Conservation (phyloP, 169 alveolate species). For the Fabrea salina region DNA sequence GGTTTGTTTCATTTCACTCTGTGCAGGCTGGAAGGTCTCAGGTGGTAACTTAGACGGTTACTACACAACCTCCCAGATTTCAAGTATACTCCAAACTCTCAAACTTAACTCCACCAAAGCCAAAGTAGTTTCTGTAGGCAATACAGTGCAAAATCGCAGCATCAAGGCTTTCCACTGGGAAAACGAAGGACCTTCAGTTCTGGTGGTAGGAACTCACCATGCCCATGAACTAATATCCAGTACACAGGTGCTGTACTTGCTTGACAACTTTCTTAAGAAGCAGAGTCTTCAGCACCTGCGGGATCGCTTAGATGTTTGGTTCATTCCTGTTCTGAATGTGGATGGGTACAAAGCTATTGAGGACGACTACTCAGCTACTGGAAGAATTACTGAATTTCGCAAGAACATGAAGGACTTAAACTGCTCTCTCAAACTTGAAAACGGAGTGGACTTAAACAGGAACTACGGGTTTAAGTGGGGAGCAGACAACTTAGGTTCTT, state of each 20-base stretch:
- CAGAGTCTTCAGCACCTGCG: neutral
- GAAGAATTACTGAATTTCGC: constrained; percentile 27
- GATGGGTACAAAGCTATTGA: constrained; percentile 64
- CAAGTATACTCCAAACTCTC: no score
- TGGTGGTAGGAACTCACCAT: constrained; percentile 1
- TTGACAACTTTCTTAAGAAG: neutral
- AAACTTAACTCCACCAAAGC: no score
- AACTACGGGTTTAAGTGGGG: constrained; percentile 73
- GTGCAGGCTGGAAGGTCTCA: no score
- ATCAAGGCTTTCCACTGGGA: neutral
- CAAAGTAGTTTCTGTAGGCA: neutral
- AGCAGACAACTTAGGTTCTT: constrained; percentile 57
- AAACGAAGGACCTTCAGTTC: neutral
- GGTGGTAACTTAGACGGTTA: no score
- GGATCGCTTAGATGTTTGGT: neutral
- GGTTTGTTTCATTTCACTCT: no score
- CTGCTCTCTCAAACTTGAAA: neutral
- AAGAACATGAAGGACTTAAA: constrained; percentile 58
- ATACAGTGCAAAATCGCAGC: neutral
- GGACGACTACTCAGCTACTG: constrained; percentile 30
- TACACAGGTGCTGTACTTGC: neutral
- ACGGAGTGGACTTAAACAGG: constrained; percentile 72
- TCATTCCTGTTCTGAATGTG: constrained; percentile 74
- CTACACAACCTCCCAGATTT: no score
- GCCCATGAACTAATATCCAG: constrained; percentile 16